phyloP scores from a whole-genome alignment of 2,329 filamentous ascomycete species.

The Neopestalotiopsis sp. region DNA sequence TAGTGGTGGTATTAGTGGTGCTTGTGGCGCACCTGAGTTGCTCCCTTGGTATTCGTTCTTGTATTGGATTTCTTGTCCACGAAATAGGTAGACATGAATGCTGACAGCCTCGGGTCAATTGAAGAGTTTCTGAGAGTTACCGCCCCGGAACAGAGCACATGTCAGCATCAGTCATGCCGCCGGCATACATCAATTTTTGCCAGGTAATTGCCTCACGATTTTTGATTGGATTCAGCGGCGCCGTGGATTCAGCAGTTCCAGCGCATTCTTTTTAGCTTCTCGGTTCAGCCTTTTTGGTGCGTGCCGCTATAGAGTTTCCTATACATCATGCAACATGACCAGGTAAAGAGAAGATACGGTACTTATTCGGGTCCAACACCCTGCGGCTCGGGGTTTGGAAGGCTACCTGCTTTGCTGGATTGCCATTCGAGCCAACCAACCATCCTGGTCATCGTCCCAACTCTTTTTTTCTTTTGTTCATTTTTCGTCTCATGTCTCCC shows the following conservation, averaged over 20 bases:
- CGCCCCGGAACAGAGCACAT: background rate
- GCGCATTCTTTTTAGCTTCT: background rate
- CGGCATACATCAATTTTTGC: background rate
- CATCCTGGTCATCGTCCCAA: slow-evolving; percentile 1
- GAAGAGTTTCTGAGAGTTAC: no score
- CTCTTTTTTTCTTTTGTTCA: background rate
- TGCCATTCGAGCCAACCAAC: background rate
- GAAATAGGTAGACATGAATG: no score
- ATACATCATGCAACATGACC: background rate
- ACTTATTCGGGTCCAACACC: background rate
- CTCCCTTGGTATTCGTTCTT: background rate
- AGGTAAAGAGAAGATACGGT: background rate
- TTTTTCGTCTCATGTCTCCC: background rate
- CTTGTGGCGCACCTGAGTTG: background rate
- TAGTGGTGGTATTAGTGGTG: background rate
- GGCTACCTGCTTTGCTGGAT: background rate
- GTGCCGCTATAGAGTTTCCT: background rate
- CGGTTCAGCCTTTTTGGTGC: background rate
- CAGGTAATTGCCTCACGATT: background rate
- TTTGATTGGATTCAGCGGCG: background rate
- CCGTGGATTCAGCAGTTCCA: background rate
- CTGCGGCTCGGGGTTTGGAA: background rate
- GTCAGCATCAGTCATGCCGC: background rate
- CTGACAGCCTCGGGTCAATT: no score
- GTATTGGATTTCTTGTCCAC: no score